Evolutionary conservation across 1,284 basidiomycete genomes (phyloP), one percentile per base, ranked within the genome.

Genomic region (Pascua guehoae): DNA sequence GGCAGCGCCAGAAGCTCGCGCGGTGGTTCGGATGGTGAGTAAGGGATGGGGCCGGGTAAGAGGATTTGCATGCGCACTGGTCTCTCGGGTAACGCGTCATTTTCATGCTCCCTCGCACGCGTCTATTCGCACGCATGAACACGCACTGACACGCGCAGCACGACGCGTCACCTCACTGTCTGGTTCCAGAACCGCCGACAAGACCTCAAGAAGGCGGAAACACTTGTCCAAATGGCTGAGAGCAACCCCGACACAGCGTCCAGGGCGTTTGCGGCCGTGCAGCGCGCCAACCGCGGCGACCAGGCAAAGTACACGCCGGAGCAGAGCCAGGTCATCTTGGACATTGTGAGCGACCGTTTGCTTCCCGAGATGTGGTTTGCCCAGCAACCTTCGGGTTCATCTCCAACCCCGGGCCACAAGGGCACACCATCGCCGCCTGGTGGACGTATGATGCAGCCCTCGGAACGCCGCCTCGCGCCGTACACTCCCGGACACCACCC

Each of bases 1-100:
- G 61, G 61, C 61, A 63, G 58, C 53, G 61, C 32, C 61, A 63
- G 53, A 60, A 65, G 62, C 54, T 61, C 47, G 51, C 61, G 47
- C 47, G 67, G 41, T 60, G 67, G 67, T 54, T 68, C 62, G 57
- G 65, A 49, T 54, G 61, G 58, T 57, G 57, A 58, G 60, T 59
- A 37, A 46, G 43, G 16, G 39, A 38, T 43, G n/a, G 24, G 24
- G 24, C 4, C 24, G 24, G 24, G 24, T 7, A 3, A 32, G 24
- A 32, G 24, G 24, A 32, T 32, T 32, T 32, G 24, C 24, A 32
- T 32, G 24, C 24, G 24, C 24, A 32, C 24, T 32, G 24, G 24
- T 32, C 24, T 32, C 24, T 32, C 24, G 3, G 24, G 24, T 32
- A 32, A 32, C 24, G 24, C 24, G 24, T 32, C 24, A 32, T 32